phyloP scores from a whole-genome alignment of 129 eudicot species.

The Apium graveolens region DNA sequence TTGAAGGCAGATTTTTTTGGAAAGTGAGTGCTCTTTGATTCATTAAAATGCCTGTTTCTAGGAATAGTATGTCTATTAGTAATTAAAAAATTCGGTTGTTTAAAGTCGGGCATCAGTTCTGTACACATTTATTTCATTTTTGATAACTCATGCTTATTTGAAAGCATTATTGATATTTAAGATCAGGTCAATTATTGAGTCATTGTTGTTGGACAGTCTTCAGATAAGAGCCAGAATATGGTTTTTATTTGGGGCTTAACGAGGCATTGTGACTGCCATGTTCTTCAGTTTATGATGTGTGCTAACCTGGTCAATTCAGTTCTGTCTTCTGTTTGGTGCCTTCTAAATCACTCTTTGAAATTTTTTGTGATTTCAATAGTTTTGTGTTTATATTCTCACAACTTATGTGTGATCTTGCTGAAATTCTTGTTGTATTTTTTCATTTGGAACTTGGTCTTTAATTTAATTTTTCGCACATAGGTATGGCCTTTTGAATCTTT shows the following conservation, averaged over 20 bases:
- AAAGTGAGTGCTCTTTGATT: slow-evolving; percentile 20
- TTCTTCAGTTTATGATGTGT: background rate
- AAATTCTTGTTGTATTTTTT: background rate
- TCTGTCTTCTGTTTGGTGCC: too few species aligned
- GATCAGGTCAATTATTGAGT: too few species aligned
- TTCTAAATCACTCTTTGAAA: background rate
- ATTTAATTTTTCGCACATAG: background rate
- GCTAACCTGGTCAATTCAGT: background rate
- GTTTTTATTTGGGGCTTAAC: too few species aligned
- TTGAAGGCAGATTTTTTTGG: slow-evolving; percentile 57
- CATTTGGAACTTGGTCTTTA: background rate
- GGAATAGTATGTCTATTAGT: background rate
- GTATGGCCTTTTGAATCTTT: slow-evolving; percentile 2
- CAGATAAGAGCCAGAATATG: too few species aligned
- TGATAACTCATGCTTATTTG: too few species aligned
- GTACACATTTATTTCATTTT: too few species aligned
- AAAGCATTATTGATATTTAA: too few species aligned
- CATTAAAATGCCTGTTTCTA: background rate
- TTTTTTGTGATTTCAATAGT: background rate
- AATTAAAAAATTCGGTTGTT: too few species aligned
- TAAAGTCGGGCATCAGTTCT: too few species aligned
- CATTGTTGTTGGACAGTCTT: too few species aligned
- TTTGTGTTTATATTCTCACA: background rate
- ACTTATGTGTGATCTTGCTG: background rate
- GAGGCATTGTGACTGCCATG: background rate